Percentiles rank a stretch among this genome's conserved stretches.
Evolutionary conservation across 805 yeast species (phyloP).

Genomic region (Cyberlindnera maclurae): DNA sequence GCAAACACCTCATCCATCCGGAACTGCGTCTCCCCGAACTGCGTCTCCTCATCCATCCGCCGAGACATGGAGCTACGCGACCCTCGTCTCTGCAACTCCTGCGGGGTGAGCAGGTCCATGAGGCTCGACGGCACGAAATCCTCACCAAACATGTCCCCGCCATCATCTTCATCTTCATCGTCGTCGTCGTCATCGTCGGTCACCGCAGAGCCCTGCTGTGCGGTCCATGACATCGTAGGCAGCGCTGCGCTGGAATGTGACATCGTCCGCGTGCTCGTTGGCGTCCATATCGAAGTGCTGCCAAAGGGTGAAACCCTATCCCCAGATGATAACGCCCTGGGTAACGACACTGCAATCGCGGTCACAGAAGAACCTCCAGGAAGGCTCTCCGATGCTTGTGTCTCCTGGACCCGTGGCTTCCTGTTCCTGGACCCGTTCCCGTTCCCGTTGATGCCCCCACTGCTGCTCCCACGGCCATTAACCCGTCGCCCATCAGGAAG

Average conservation of each 20-base stretch:
- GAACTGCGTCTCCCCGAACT: conserved; percentile 27
- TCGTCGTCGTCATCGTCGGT: conserved; percentile 30
- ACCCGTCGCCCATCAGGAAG: conserved; percentile 84
- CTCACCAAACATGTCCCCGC: conserved; percentile 40
- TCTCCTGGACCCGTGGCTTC: too few species aligned
- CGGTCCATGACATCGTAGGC: too few species aligned
- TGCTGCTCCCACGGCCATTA: conserved; percentile 29
- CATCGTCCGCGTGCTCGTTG: conserved; percentile 3
- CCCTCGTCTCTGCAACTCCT: conserved; percentile 60
- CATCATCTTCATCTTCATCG: conserved; percentile 8
- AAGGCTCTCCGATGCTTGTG: too few species aligned
- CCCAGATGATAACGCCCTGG: conserved; percentile 8
- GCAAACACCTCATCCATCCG: conserved; percentile 26
- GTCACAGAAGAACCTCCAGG: too few species aligned
- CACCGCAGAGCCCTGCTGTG: conserved; percentile 21
- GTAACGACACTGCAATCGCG: too few species aligned
- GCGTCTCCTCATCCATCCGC: conserved; percentile 15
- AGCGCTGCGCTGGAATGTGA: conserved; percentile 13
- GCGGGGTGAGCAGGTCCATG: conserved; percentile 51
- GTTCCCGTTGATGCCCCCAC: too few species aligned
- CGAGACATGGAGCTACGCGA: conserved; percentile 39
- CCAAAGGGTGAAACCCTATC: conserved; percentile 9
- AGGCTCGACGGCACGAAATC: conserved; percentile 79
- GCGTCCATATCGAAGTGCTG: conserved; percentile 17
- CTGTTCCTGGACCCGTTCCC: too few species aligned